phyloP scores from a whole-genome alignment of 1,139 yeast genomes.

The Suhomyces choctaworum region DNA sequence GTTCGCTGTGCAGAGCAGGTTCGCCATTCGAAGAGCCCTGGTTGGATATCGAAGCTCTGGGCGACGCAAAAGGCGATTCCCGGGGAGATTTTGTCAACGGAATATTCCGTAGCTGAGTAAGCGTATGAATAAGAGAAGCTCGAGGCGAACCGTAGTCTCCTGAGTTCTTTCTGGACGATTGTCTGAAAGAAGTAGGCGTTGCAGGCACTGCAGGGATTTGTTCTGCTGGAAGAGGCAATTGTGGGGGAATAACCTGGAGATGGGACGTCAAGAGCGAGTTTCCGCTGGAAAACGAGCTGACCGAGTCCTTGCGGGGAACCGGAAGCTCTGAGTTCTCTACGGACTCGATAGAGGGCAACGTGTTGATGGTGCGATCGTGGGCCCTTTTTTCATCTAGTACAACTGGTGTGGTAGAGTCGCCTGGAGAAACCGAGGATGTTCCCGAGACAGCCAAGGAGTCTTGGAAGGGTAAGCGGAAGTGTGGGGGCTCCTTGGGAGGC shows the following conservation, averaged over 20 bases:
- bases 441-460: slow-evolving; percentile 26
- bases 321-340: slow-evolving; percentile 11
- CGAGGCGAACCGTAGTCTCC: slow-evolving; percentile 44
- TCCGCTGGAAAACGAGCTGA: slow-evolving; percentile 30
- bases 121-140: slow-evolving; percentile 44
- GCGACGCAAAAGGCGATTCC: slow-evolving; percentile 49
- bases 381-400: slow-evolving; percentile 4
- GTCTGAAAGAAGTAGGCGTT: slow-evolving; percentile 35
- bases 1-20: slow-evolving; percentile 16
- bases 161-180: slow-evolving; percentile 39
- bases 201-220: slow-evolving; percentile 50
- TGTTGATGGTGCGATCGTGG: not conserved
- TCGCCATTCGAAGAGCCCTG: slow-evolving; percentile 19
- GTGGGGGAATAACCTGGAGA: slow-evolving; percentile 53
- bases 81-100: slow-evolving; percentile 40
- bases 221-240: slow-evolving; percentile 53
- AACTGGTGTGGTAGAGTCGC: slow-evolving; percentile 10
- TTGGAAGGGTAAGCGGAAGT: slow-evolving; percentile 67
- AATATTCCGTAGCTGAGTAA: slow-evolving; percentile 44
- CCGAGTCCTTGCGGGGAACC: slow-evolving; percentile 29
- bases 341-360: slow-evolving; percentile 25
- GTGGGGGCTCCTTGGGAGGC: slow-evolving; percentile 40
- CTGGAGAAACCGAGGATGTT: slow-evolving; percentile 6
- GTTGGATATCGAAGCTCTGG: slow-evolving; percentile 45
- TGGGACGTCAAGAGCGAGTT: slow-evolving; percentile 35